Conservation (phyloP, 1,284 basidiomycete species). For the Microbotryum lychnidis-dioicae region DNA sequence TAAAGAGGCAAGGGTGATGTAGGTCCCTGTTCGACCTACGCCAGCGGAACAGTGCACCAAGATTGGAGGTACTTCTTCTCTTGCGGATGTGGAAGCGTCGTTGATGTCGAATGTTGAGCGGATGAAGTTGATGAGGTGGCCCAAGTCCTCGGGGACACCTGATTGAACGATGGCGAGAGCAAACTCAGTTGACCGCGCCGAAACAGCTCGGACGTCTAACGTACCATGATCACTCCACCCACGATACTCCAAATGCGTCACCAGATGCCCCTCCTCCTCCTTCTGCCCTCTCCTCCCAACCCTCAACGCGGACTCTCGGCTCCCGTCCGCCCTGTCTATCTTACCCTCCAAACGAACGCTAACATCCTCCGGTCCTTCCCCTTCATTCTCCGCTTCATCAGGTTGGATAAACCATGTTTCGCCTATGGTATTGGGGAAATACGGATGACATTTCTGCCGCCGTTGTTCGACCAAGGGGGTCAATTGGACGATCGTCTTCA, state of each 20-base stretch:
- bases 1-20: constrained; percentile 56
- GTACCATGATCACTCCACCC: constrained; percentile 27
- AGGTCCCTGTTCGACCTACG: constrained; percentile 45
- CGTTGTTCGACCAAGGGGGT: constrained; percentile 60
- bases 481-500: constrained; percentile 56
- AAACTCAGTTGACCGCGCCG: not conserved
- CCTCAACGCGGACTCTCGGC: constrained; percentile 17
- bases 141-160: constrained; percentile 28
- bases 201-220: not conserved
- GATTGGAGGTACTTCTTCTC: constrained; percentile 46
- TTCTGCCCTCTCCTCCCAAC: constrained; percentile 10
- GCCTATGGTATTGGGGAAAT: constrained; percentile 58
- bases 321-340: constrained; percentile 44
- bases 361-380: constrained; percentile 35
- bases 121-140: constrained; percentile 24
- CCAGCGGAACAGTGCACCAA: constrained; percentile 63
- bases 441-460: constrained; percentile 60
- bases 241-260: constrained; percentile 33
- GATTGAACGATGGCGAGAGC: not conserved
- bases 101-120: constrained; percentile 11
- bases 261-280: constrained; percentile 7
- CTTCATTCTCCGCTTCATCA: constrained; percentile 53
- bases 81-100: not conserved
- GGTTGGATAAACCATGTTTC: constrained; percentile 50
- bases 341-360: constrained; percentile 40